Conservation (phyloP, 495 filamentous ascomycete species). For the Penicillium crystallinum region DNA sequence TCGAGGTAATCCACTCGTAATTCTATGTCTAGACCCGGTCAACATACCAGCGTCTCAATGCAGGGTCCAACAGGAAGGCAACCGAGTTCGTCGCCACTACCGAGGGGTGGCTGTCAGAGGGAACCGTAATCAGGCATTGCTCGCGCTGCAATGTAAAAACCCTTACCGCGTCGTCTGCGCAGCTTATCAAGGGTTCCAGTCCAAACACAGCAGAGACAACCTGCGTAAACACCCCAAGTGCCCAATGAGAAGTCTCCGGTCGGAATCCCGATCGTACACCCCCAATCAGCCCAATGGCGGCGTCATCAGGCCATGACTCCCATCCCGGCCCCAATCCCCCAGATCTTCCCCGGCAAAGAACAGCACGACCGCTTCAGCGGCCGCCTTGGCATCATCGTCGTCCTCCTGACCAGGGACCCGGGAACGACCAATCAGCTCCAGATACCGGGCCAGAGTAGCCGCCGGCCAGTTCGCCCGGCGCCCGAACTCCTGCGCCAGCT, state of each 20-base stretch:
- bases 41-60: conserved; percentile 16
- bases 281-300: conserved; percentile 13
- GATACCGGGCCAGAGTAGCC: conserved; percentile 11
- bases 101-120: conserved; percentile 12
- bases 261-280: background rate
- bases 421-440: conserved; percentile 23
- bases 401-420: conserved; percentile 18
- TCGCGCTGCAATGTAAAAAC: background rate
- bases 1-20: too few species aligned
- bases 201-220: too few species aligned
- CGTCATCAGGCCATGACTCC: conserved; percentile 20
- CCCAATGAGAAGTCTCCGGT: background rate
- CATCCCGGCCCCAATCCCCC: background rate
- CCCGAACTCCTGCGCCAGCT: conserved; percentile 31
- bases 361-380: conserved; percentile 33
- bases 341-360: conserved; percentile 28
- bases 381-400: conserved; percentile 34
- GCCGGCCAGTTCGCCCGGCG: conserved; percentile 23
- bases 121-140: background rate
- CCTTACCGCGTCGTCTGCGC: background rate
- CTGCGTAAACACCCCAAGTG: too few species aligned
- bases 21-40: background rate
- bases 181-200: background rate
- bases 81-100: conserved; percentile 17
- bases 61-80: conserved; percentile 10